These are phyloP conservation scores for Phytophthora megakarya DNA, from an alignment of 352 stramenopile species.

Conservation along the genomic window DNA sequence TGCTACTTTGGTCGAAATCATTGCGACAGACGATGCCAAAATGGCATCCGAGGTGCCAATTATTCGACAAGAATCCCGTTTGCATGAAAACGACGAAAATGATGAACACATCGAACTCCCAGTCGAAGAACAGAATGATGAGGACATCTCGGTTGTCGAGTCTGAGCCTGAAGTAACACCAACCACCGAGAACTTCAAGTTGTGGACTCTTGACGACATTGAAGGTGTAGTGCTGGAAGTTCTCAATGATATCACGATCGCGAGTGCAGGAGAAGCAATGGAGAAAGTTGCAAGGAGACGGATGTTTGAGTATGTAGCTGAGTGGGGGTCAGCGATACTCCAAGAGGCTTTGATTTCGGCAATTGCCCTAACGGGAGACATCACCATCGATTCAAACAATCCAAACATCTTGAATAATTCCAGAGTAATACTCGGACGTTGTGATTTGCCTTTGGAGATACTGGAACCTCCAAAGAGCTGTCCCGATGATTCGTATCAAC, in stretches of 20 bases:
- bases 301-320: constrained; percentile 37
- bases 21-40: constrained; percentile 15
- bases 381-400: constrained; percentile 16
- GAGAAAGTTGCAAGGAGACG: constrained; percentile 30
- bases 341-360: constrained; percentile 28
- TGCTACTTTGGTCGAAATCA: background rate
- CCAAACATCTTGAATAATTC: background rate
- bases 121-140: background rate
- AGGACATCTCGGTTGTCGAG: background rate
- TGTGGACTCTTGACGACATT: constrained; percentile 30
- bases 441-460: constrained; percentile 4
- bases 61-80: background rate
- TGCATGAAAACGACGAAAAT: constrained; percentile 13
- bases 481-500: constrained; percentile 27
- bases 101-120: background rate
- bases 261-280: constrained; percentile 26
- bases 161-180: background rate
- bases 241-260: constrained; percentile 30
- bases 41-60: constrained; percentile 26
- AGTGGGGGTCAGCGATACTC: constrained; percentile 23
- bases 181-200: background rate
- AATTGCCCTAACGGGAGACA: constrained; percentile 29
- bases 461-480: constrained; percentile 24
- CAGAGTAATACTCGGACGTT: constrained; percentile 17
- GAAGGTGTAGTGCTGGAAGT: constrained; percentile 35